These are phyloP conservation scores for Nicotiana tabacum DNA, from an alignment of 257 asterid species.

Conservation along the genomic window DNA sequence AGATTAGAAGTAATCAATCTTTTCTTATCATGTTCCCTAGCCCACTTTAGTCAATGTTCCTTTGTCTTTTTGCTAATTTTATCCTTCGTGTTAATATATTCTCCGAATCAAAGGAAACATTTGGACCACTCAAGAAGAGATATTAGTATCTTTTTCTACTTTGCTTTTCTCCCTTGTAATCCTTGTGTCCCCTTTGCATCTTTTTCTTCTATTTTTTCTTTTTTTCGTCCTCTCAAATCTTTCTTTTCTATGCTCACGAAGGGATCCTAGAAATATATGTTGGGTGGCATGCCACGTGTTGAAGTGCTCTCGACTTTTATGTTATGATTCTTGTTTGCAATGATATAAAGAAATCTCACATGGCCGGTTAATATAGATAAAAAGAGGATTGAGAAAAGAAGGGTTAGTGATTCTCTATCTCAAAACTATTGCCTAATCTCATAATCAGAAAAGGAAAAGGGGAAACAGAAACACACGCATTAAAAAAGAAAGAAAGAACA, in stretches of 20 bases:
- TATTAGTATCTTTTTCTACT: too few species aligned
- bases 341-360: background rate
- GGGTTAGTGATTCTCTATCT: background rate
- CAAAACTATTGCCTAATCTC: background rate
- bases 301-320: background rate
- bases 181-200: too few species aligned
- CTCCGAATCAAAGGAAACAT: too few species aligned
- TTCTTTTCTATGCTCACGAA: background rate
- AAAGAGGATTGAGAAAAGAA: constrained; percentile 4
- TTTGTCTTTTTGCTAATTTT: background rate
- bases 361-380: background rate
- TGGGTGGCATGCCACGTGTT: background rate
- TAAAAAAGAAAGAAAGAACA: background rate
- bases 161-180: too few species aligned
- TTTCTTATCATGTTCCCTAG: constrained; percentile 48
- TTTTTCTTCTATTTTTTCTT: too few species aligned
- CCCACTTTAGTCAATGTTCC: constrained; percentile 32
- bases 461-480: background rate
- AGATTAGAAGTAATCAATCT: constrained; percentile 32
- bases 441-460: background rate
- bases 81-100: background rate
- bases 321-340: constrained; percentile 4
- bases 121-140: too few species aligned
- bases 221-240: background rate
- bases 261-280: background rate